phyloP scores from a whole-genome alignment of 2,329 filamentous ascomycete species.

The Fusarium sp. region DNA sequence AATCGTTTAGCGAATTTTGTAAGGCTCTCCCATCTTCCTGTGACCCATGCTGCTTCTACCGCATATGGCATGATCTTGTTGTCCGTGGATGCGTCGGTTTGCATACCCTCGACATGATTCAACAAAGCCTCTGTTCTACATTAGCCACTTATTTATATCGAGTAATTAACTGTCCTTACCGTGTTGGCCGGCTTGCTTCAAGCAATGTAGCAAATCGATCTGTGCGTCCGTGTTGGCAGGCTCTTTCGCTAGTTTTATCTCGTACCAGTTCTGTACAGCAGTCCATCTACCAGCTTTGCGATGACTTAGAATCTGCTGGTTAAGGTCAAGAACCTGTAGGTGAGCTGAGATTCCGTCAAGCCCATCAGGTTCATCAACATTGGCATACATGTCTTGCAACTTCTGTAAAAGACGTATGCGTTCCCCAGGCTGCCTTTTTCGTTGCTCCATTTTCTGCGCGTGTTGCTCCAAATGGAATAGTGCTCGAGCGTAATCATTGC shows the following conservation, averaged over 20 bases:
- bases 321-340: constrained; percentile 85
- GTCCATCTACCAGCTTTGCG: constrained; percentile 93
- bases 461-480: constrained; percentile 96
- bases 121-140: constrained; percentile 76
- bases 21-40: constrained; percentile 81
- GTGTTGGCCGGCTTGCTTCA: constrained; percentile 96
- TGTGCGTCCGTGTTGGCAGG: constrained; percentile 83
- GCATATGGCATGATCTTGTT: constrained; percentile 82
- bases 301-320: constrained; percentile 93
- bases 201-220: constrained; percentile 83
- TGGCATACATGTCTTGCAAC: constrained; percentile 92
- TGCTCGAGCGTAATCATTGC: constrained; percentile 90
- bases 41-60: constrained; percentile 92
- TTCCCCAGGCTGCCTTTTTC: constrained; percentile 61
- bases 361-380: constrained; percentile 97
- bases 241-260: constrained; percentile 83
- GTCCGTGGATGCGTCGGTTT: constrained; percentile 61
- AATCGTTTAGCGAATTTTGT: constrained; percentile 71
- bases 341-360: constrained; percentile 94
- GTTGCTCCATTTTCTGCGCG: constrained; percentile 65
- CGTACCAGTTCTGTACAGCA: constrained; percentile 97
- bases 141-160: constrained; percentile 30
- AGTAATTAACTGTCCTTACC: constrained; percentile 67
- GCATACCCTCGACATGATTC: constrained; percentile 85
- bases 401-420: constrained; percentile 77